Conservation (phyloP, 192 early-diverging fungal genomes). For the Backusella circina region DNA sequence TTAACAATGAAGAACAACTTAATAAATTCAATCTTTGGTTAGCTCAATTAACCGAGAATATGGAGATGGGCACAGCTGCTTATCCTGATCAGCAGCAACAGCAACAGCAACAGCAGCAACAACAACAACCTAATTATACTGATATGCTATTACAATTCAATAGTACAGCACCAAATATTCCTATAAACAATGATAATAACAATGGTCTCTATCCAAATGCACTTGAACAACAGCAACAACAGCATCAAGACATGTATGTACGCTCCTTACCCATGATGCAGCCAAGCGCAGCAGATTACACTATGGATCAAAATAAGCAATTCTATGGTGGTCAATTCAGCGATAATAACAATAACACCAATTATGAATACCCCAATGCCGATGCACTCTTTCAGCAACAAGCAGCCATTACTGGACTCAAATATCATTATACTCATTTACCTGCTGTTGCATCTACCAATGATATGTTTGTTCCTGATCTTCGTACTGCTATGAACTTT, state of each 20-base stretch:
- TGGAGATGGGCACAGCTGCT: neutral
- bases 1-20: constrained; percentile 16
- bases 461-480: neutral
- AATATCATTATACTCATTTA: neutral
- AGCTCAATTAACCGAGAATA: constrained; percentile 15
- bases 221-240: neutral
- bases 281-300: neutral
- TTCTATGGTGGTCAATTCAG: neutral
- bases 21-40: constrained; percentile 18
- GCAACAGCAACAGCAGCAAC: neutral
- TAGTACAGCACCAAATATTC: neutral
- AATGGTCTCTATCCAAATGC: neutral
- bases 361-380: neutral
- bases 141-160: constrained; percentile 9
- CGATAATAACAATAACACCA: neutral
- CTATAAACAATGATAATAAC: neutral
- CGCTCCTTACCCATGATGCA: constrained; percentile 6
- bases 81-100: neutral
- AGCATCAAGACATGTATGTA: constrained; percentile 14
- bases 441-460: neutral
- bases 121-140: neutral
- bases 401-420: neutral
- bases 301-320: neutral
- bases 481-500: neutral
- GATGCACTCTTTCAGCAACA: neutral